Evolutionary conservation across 2,329 filamentous ascomycete species (phyloP).

Genomic region (Fusarium nelsonii): DNA sequence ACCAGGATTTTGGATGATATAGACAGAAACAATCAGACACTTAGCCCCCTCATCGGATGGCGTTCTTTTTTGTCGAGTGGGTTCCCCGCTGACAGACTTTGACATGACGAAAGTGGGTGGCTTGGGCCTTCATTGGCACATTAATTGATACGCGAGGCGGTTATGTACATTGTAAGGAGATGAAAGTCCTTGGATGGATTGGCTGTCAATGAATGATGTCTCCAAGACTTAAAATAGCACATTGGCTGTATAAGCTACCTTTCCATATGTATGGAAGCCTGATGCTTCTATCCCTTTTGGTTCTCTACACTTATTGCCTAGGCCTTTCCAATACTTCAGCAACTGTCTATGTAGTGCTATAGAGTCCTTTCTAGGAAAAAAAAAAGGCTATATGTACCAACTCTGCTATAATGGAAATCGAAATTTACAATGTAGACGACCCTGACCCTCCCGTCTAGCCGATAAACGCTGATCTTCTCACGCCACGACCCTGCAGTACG

Average conservation of each 20-base stretch:
- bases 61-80: conserved; percentile 11
- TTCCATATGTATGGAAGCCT: not conserved
- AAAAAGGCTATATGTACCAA: no score
- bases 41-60: rapidly evolving
- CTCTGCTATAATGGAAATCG: no score
- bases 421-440: not conserved
- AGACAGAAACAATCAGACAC: conserved; percentile 39
- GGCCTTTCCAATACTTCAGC: no score
- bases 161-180: conserved; percentile 7
- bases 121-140: conserved; percentile 9
- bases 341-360: no score
- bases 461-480: conserved; percentile 4
- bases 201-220: not conserved
- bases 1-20: conserved; percentile 29
- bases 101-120: conserved; percentile 44
- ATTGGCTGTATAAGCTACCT: not conserved
- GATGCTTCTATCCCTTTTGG: not conserved
- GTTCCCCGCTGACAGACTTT: conserved; percentile 44
- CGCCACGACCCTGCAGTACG: conserved; percentile 26
- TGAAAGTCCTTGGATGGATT: not conserved
- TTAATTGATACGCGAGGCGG: conserved; percentile 22
- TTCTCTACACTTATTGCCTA: not conserved
- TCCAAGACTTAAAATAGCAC: not conserved
- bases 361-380: no score
- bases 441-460: not conserved